Evolutionary conservation across 2,329 filamentous ascomycete genomes (phyloP), one percentile per base, ranked within the genome.

Genomic region (Phaeosphaeriaceae sp.): DNA sequence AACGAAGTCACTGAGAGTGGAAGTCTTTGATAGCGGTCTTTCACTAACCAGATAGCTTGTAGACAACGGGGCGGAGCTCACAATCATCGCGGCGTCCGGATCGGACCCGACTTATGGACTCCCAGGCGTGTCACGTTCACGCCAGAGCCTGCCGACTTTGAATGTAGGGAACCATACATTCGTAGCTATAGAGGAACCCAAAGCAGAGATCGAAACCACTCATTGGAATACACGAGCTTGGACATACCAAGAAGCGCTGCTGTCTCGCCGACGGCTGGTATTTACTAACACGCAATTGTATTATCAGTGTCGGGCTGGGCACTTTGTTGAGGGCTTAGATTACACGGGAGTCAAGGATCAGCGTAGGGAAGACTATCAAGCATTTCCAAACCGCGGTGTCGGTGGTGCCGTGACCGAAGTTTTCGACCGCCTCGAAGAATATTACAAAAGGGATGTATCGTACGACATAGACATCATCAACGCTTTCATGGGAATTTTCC

Each of bases 51-150:
- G 2, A 17, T 7, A 19, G 7, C 13, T 17, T 1, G 31, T 45
- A 53, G 42, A 61, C 22, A 13, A 24, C 1, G 48, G 53, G 11
- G 61, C 58, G 7, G 20, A 54, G 9, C 13, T 59, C 2, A 63
- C 61, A 1, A 59, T 63, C 13, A 53, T 63, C 17, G 61, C 61
- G 17, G 53, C 58, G 1, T 48, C 53, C 10, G 49, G 55, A 7
- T 9, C 36, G 27, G 42, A 27, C 17, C 17, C 57, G 17, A 13
- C 17, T 13, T 19, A 59, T 20, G 52, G 57, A 19, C 42, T 59
- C 2, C 53, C 57, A 4, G 52, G 53, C 7, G 9, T 53, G 2
- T 53, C 51, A 10, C 19, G 25, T 5, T 11, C 25, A 22, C 51
- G 51, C 2, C 25, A 36, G 11, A 10, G 17, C 11, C 17, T 17